phyloP scores from a whole-genome alignment of 768 basidiomycete species.

The Baorangia bicolor region DNA sequence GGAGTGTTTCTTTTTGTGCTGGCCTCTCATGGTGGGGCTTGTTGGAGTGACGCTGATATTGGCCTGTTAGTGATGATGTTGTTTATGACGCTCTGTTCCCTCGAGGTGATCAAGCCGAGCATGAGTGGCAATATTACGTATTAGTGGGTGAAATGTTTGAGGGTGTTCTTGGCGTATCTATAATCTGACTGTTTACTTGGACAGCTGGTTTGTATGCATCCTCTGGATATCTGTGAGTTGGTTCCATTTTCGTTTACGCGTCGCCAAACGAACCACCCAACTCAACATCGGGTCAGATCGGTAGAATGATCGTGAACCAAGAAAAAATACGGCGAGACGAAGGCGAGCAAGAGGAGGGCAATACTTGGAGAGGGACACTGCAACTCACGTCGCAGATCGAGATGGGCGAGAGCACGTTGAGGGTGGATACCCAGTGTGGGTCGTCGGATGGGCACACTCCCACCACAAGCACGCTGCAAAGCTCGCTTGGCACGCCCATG shows the following conservation, averaged over 20 bases:
- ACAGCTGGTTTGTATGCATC: conserved; percentile 20
- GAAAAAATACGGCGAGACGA: conserved; percentile 3
- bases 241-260: neutral
- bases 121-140: conserved; percentile 22
- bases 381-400: conserved; percentile 23
- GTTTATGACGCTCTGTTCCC: conserved; percentile 18
- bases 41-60: neutral
- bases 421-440: neutral
- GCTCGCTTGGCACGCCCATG: neutral
- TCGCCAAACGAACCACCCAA: neutral
- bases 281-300: conserved; percentile 9
- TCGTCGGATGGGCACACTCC: neutral
- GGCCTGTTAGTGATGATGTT: conserved; percentile 12
- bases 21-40: neutral
- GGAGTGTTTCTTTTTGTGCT: neutral
- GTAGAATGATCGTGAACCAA: conserved; percentile 15
- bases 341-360: neutral
- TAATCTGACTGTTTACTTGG: neutral
- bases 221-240: conserved; percentile 21
- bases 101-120: conserved; percentile 7
- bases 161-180: neutral
- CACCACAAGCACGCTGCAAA: neutral
- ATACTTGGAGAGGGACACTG: conserved; percentile 3
- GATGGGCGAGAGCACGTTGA: conserved; percentile 1
- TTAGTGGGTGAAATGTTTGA: conserved; percentile 11